Evolutionary conservation across 2,329 filamentous ascomycete genomes (phyloP), one percentile per base, ranked within the genome.

Genomic region (Microdochium nivale): DNA sequence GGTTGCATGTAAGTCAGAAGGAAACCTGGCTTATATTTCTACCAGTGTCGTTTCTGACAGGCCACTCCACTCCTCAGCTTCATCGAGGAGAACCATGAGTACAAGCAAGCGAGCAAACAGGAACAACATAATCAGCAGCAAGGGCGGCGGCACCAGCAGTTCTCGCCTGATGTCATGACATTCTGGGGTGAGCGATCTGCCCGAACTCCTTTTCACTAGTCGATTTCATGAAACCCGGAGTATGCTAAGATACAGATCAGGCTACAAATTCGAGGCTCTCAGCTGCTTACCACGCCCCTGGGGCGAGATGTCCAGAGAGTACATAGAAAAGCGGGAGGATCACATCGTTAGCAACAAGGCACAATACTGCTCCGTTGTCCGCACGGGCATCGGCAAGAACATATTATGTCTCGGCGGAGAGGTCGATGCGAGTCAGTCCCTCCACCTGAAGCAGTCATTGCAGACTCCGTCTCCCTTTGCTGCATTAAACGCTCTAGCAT

Each of bases 191-290:
- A 55, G 61, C 4, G 3, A 8, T 3, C 11, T 51, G 14, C 47
- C 16, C 35, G 3, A n/a, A 7, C 16, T 4, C 11, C 37, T 52
- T 27, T 9, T 32, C 14, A 21, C 14, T 11, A 13, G 9, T 44
- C 9, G 3, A 7, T 23, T 16, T 8, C 19, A 7, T 24, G 13
- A 7, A 8, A 23, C 23, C 16, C 19, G 40, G 14, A 13, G 19
- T 11, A 8, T 13, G 53, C 54, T 46, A 50, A 49, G 32, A 10
- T 27, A n/a, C 21, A 16, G 27, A 14, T 13, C 57, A 92, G 89
- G 92, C 33, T 99, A 99, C 73, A 99, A 99, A 66, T 99, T 99
- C 62, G 94, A 99, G 68, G 87, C 89, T 0, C 70, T 99, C 1
- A 83, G 85, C 7, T 84, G 94, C 2, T 71, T 97, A 3, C 84